Evolutionary conservation across 1,139 yeast species (phyloP), one percentile per base, ranked within the genome.

Genomic region (Blastobotrys buckinghamii): DNA sequence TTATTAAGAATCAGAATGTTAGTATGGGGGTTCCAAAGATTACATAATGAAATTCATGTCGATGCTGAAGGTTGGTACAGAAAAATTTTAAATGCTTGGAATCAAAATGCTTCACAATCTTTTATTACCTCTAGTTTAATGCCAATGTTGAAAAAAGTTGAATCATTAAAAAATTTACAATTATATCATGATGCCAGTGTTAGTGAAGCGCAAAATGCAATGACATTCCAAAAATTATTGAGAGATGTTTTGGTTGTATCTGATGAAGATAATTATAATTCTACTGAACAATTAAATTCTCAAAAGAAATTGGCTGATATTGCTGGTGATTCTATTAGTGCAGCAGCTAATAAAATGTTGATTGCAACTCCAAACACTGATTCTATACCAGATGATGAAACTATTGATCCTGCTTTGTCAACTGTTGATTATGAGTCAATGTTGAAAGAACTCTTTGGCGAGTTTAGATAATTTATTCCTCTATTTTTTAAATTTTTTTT

Each of bases 1-100:
- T 44, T 58, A 38, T 46, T 58, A 12, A 51, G 61, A 26, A 48
- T 57, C 8, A 44, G 55, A 19, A 42, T 57, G 29, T 45, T 56
- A 20, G 53, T 51, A 13, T 53, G 59, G 57, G 44, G 55, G 19
- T 13, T 10, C 12, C 12, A 5, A 22, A 34, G 50, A 34, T 48
- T 51, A 12, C n/a, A n/a, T n/a, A 22, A 51, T 38, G 50, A 52
- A 2, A 40, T 55, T n/a, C 29, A 32, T 15, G 37, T 41, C 22
- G 57, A 56, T 37, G 53, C 49, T 7, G 59, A 53, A 37, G 35
- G 44, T 6, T 24, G 41, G 26, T 56, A 46, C 39, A 40, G 26
- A 17, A 38, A 35, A 29, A 50, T 54, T 27, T 44, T 52, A 30
- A 41, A 39, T 26, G 1, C 16, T 20, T 44, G 42, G 47, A 9